Evolutionary conservation across 2,329 filamentous ascomycete genomes (phyloP).

Genomic region (Colletotrichum sidae): DNA sequence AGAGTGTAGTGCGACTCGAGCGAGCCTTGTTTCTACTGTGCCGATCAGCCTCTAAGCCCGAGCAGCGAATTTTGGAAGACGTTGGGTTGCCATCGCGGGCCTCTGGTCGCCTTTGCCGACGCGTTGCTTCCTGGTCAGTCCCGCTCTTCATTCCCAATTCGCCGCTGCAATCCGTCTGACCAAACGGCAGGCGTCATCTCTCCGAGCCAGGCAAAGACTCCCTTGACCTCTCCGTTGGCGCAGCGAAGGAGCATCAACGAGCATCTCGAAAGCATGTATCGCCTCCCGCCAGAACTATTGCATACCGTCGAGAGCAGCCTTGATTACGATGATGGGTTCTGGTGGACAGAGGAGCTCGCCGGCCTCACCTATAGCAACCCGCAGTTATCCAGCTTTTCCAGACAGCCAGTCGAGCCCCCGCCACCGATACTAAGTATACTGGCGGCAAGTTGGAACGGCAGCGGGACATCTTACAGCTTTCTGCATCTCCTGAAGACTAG

Average conservation of each 20-base stretch:
- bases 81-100: slow-evolving; percentile 64
- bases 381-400: slow-evolving; percentile 51
- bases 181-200: slow-evolving; percentile 55
- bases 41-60: slow-evolving; percentile 50
- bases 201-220: slow-evolving; percentile 62
- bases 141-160: not conserved
- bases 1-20: slow-evolving; percentile 61
- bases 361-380: slow-evolving; percentile 53
- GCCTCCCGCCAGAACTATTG: slow-evolving; percentile 52
- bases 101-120: slow-evolving; percentile 59
- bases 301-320: slow-evolving; percentile 57
- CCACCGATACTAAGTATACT: slow-evolving; percentile 64
- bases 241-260: slow-evolving; percentile 64
- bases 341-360: slow-evolving; percentile 66
- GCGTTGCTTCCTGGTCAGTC: slow-evolving; percentile 62
- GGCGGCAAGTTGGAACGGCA: slow-evolving; percentile 63
- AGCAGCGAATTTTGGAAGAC: slow-evolving; percentile 59
- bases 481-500: slow-evolving; percentile 65
- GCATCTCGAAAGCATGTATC: slow-evolving; percentile 60
- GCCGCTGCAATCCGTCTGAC: not conserved
- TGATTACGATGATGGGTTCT: slow-evolving; percentile 68
- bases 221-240: slow-evolving; percentile 61
- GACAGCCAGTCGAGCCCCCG: slow-evolving; percentile 53
- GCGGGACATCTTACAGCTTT: slow-evolving; percentile 61
- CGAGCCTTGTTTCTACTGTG: slow-evolving; percentile 61